These are phyloP conservation scores for Vigna radiata DNA, from an alignment of 306 rosid genomes.

Conservation along the genomic window DNA sequence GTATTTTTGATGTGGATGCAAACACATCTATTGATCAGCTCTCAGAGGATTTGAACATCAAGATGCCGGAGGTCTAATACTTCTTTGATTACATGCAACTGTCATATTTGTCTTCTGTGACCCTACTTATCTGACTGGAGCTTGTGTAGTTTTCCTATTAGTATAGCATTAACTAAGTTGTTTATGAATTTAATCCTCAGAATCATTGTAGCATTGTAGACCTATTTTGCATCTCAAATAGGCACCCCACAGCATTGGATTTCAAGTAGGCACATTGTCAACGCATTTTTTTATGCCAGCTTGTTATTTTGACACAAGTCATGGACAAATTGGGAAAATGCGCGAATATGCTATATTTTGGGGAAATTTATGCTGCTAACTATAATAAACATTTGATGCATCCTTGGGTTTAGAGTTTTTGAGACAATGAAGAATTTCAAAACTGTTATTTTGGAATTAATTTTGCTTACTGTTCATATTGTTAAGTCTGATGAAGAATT, in stretches of 20 bases:
- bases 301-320: not conserved
- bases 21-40: slow-evolving; percentile 98
- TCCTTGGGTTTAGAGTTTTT: not conserved
- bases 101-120: slow-evolving; percentile 18
- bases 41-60: slow-evolving; percentile 89
- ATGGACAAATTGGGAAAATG: not conserved
- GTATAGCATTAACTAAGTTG: not conserved
- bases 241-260: not conserved
- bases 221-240: slow-evolving; percentile 24
- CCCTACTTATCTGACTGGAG: slow-evolving; percentile 7
- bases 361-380: not conserved
- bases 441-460: not conserved
- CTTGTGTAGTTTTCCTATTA: slow-evolving; percentile 1
- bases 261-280: not conserved
- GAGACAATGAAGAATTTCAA: slow-evolving; percentile 3
- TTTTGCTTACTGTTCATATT: slow-evolving; percentile 13
- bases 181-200: slow-evolving; percentile 2
- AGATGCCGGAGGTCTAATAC: slow-evolving; percentile 90
- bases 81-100: slow-evolving; percentile 17
- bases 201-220: slow-evolving; percentile 28
- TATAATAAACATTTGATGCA: slow-evolving; percentile 5
- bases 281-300: not conserved
- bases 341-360: slow-evolving; percentile 1
- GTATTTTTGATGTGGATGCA: slow-evolving; percentile 96
- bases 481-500: not conserved